Evolutionary conservation across 257 asterid genomes (phyloP).

Genomic region (Petunia secreta): DNA sequence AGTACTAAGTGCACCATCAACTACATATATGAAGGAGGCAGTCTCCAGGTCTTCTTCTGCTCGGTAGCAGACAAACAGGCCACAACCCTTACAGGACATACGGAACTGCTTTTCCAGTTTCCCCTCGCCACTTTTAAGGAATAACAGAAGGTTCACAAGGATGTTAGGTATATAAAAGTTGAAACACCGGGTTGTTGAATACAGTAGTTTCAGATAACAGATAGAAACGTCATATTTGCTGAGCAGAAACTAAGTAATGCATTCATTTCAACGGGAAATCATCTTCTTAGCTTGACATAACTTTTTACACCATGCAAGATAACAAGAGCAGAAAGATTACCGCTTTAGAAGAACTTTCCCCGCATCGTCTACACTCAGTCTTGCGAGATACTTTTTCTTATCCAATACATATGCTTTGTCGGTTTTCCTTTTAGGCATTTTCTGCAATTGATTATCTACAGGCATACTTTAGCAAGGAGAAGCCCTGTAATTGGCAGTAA

Average conservation of each 20-base stretch:
- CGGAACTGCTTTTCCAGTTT: constrained; percentile 90
- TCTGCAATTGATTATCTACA: constrained; percentile 98
- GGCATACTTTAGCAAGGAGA: constrained; percentile 44
- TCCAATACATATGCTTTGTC: constrained; percentile 96
- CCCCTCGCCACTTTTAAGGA: constrained; percentile 82
- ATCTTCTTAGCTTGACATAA: neutral
- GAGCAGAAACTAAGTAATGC: neutral
- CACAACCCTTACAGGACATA: constrained; percentile 92
- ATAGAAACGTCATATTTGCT: too few relatives aligned
- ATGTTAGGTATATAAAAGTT: neutral
- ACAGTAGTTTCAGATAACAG: too few relatives aligned
- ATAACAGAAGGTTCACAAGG: constrained; percentile 17
- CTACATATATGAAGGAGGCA: constrained; percentile 75
- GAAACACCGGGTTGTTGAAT: too few relatives aligned
- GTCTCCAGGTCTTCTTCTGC: constrained; percentile 87
- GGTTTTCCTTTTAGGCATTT: constrained; percentile 97
- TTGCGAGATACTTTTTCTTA: constrained; percentile 84
- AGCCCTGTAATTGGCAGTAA: constrained; percentile 12
- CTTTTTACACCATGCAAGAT: neutral
- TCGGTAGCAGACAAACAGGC: constrained; percentile 93
- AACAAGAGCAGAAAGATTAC: constrained; percentile 46
- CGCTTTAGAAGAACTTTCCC: constrained; percentile 94
- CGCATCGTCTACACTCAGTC: constrained; percentile 87
- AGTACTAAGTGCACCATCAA: constrained; percentile 96
- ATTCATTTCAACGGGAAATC: constrained; percentile 8